Evolutionary conservation across 2,329 filamentous ascomycete genomes (phyloP).

Genomic region (Cylindrodendrum hubeiense): DNA sequence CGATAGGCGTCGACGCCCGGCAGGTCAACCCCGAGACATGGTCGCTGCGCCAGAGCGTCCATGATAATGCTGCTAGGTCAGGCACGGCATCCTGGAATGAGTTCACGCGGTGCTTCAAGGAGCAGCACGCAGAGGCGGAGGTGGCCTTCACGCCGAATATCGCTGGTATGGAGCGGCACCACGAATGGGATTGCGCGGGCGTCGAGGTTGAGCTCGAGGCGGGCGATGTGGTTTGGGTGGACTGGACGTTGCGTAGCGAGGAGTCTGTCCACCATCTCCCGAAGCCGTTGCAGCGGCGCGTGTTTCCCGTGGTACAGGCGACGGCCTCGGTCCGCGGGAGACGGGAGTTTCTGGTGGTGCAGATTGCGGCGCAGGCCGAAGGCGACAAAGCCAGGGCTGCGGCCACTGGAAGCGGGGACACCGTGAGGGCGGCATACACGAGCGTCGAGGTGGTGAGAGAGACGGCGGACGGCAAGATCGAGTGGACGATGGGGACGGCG

Average conservation of each 20-base stretch:
- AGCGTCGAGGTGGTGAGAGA: conserved; percentile 73
- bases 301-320: conserved; percentile 76
- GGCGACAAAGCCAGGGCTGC: conserved; percentile 55
- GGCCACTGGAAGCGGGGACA: conserved; percentile 57
- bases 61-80: conserved; percentile 62
- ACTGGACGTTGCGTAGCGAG: conserved; percentile 64
- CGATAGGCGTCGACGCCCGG: conserved; percentile 35
- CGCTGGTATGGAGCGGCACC: conserved; percentile 49
- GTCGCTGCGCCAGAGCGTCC: conserved; percentile 73
- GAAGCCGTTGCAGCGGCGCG: conserved; percentile 70
- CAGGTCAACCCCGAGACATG: conserved; percentile 64
- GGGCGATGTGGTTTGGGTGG: conserved; percentile 56
- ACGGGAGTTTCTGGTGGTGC: conserved; percentile 68
- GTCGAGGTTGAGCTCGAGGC: conserved; percentile 55
- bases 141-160: conserved; percentile 55
- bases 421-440: conserved; percentile 71
- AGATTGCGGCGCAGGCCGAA: conserved; percentile 59
- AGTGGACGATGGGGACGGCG: conserved; percentile 84
- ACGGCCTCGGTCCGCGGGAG: conserved; percentile 58
- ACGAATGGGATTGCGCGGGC: conserved; percentile 60
- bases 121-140: conserved; percentile 57
- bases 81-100: conserved; percentile 74
- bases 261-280: conserved; percentile 77
- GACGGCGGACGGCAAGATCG: conserved; percentile 59
- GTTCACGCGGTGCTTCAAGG: conserved; percentile 70